A percentile compares a stretch with the other conserved stretches of the same genome.
These are phyloP conservation scores for Talaromyces trachyspermus DNA, from an alignment of 495 filamentous ascomycete genomes.

Conservation along the genomic window DNA sequence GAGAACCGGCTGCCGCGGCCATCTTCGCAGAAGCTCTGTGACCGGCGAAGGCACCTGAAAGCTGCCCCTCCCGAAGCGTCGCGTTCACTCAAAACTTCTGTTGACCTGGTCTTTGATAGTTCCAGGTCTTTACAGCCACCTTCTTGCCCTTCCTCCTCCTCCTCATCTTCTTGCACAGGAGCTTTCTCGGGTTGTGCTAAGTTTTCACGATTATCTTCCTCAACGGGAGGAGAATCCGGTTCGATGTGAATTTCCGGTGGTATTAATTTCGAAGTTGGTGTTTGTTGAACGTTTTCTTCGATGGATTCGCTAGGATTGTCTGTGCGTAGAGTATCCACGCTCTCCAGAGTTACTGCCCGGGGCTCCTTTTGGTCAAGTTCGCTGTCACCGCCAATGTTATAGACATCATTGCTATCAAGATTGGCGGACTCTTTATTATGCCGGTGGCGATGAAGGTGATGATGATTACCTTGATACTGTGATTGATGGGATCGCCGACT, in stretches of 20 bases:
- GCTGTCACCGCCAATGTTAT: slow-evolving; percentile 25
- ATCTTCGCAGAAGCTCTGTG: slow-evolving; percentile 35
- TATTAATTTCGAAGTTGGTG: too few species aligned
- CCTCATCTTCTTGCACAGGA: not conserved
- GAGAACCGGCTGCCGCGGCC: slow-evolving; percentile 18
- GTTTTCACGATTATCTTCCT: not conserved
- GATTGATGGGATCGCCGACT: slow-evolving; percentile 38
- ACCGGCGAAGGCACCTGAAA: slow-evolving; percentile 33
- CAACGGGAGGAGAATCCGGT: slow-evolving; percentile 10
- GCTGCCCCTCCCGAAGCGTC: slow-evolving; percentile 20
- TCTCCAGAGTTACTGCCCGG: not conserved
- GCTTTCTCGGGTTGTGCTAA: not conserved
- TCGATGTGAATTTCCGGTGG: slow-evolving; percentile 14
- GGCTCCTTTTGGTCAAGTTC: slow-evolving; percentile 20
- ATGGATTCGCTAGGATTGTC: slow-evolving; percentile 10
- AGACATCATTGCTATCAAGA: slow-evolving; percentile 20
- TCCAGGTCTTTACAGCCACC: slow-evolving; percentile 28
- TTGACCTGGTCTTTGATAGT: slow-evolving; percentile 25
- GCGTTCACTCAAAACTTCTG: slow-evolving; percentile 27
- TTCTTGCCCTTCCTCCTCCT: slow-evolving; percentile 6
- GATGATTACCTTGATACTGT: too few species aligned
- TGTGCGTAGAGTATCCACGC: not conserved
- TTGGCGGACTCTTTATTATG: slow-evolving; percentile 33
- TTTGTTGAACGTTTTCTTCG: too few species aligned
- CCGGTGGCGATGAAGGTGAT: slow-evolving; percentile 22